A percentile compares a stretch with the other conserved stretches of the same genome.
Evolutionary conservation across 805 yeast species (phyloP).

Genomic region (Pichia thaimueangensis): DNA sequence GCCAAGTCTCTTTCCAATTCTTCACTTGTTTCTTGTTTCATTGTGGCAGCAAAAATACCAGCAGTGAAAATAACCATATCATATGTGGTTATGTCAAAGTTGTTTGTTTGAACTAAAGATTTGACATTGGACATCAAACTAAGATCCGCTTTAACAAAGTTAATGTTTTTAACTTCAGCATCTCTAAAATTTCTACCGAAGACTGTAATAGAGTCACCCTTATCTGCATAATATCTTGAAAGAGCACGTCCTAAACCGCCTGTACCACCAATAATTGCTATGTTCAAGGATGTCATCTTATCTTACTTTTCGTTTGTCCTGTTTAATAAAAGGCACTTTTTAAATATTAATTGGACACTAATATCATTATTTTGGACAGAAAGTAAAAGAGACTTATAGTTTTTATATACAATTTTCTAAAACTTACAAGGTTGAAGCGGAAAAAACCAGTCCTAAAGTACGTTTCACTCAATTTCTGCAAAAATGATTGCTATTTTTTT

Average conservation of each 20-base stretch:
- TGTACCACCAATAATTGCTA: constrained; percentile 35
- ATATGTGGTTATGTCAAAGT: constrained; percentile 19
- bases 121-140: constrained; percentile 24
- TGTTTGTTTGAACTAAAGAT: not conserved
- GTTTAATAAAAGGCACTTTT: no score
- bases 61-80: constrained; percentile 33
- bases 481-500: no score
- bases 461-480: no score
- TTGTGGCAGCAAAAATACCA: constrained; percentile 33
- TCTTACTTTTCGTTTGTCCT: no score
- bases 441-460: no score
- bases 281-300: constrained; percentile 12
- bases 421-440: no score
- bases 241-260: constrained; percentile 36
- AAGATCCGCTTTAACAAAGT: constrained; percentile 31
- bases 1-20: constrained; percentile 36
- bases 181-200: constrained; percentile 33
- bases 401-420: no score
- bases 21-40: constrained; percentile 30
- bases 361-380: no score
- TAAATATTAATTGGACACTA: no score
- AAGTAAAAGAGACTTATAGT: no score
- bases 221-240: constrained; percentile 19
- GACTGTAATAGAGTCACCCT: constrained; percentile 32
- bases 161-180: constrained; percentile 19